Conservation (phyloP, 805 yeast species). For the Candida maesae region DNA sequence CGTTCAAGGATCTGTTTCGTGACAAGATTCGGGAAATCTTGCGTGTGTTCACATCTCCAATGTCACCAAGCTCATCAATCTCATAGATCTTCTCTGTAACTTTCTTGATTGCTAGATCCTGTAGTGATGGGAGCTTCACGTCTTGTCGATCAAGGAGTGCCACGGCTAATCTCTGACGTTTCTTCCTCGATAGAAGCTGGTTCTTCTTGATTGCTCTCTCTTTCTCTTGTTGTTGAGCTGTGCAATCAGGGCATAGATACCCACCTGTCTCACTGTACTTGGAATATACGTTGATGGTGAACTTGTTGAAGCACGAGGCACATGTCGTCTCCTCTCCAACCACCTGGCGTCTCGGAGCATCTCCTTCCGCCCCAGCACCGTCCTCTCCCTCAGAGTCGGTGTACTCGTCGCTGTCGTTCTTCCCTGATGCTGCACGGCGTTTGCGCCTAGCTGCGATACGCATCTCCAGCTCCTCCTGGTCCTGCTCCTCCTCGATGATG, state of each 20-base stretch:
- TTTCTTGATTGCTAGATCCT: constrained; percentile 71
- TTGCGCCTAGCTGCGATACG: constrained; percentile 40
- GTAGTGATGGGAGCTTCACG: constrained; percentile 63
- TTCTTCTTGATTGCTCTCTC: constrained; percentile 42
- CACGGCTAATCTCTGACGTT: constrained; percentile 75
- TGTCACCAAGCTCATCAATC: constrained; percentile 82
- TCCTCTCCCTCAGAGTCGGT: constrained; percentile 34
- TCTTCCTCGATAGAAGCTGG: constrained; percentile 64
- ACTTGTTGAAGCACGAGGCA: constrained; percentile 55
- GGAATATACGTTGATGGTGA: constrained; percentile 65
- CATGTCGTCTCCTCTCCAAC: constrained; percentile 58
- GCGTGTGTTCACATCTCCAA: constrained; percentile 67
- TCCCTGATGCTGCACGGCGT: constrained; percentile 35
- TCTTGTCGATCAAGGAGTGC: constrained; percentile 74
- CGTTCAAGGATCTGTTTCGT: constrained; percentile 75
- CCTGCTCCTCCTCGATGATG: constrained; percentile 28
- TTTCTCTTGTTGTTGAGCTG: constrained; percentile 40
- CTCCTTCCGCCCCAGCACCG: constrained; percentile 31
- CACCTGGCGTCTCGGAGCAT: constrained; percentile 18
- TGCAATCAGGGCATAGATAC: constrained; percentile 62
- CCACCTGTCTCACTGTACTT: constrained; percentile 52
- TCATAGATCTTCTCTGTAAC: constrained; percentile 65
- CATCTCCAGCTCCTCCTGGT: constrained; percentile 31
- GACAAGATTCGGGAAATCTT: constrained; percentile 75
- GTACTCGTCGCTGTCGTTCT: constrained; percentile 32